Base-by-base conservation (phyloP, 768 basidiomycete genomes). In the Termitomyces heimii region DNA sequence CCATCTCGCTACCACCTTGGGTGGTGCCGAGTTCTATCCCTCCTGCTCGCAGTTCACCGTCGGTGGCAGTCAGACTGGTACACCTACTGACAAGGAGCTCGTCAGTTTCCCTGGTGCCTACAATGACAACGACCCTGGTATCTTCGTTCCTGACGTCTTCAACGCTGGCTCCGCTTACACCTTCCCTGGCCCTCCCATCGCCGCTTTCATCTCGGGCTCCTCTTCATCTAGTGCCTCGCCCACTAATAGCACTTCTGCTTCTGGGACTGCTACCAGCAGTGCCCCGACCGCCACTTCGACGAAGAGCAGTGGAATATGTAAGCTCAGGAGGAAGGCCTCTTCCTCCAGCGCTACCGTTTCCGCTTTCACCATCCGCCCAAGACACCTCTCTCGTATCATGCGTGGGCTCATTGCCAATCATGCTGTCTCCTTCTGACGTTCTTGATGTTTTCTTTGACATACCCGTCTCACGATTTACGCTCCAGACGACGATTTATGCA, bases 11-110 rank as follows among this genome's bases (percentile, higher is more conserved):
- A 75, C 66, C n/a, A 61, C 64, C 2, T 10, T 65, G 18, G 83
- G 84, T 5, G 87, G 86, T 20, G 89, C 88, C 0, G 90, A 93
- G 70, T 92, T 91, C 70, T 93, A 93, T 67, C 84, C 87, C 0
- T 80, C 82, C 28, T 93, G 90, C 68, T 75, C 79, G 3, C 79
- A 85, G 69, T 66, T 88, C 59, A 71, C 66, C 39, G 68, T 92
- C 37, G 71, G 76, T 2, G 88, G 89, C 12, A 77, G 72, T 51
- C 77, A 77, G 45, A 77, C 75, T 1, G 84, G 80, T 14, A 67
- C 59, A 1, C 84, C 86, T 3, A 63, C 67, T 0, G 24, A 69
- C 4, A 70, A 65, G 58, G 81, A 85, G 49, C 81, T 83, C 34
- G 88, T 88, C 40, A 75, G 71, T 35, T 75, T 92, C 57, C 90